These are phyloP conservation scores for Monilinia fructicola DNA, from an alignment of 2,329 filamentous ascomycete genomes.

Conservation along the genomic window DNA sequence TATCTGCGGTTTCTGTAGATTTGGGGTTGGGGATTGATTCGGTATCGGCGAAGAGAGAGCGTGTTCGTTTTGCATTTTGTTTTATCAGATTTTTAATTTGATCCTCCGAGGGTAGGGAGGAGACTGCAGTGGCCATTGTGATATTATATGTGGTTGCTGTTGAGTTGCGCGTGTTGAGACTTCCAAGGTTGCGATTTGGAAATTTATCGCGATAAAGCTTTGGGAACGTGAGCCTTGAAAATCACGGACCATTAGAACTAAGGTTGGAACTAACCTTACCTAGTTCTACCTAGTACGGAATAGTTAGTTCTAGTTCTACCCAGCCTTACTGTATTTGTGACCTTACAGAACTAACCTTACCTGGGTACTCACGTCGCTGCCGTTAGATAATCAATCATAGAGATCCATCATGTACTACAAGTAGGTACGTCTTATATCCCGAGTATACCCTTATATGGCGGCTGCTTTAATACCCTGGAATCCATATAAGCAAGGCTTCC, in stretches of 20 bases:
- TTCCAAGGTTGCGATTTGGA: slow-evolving; percentile 15
- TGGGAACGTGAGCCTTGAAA: slow-evolving; percentile 13
- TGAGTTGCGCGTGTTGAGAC: neutral
- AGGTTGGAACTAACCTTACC: no score
- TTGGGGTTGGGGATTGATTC: slow-evolving; percentile 27
- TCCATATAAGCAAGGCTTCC: neutral
- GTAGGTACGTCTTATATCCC: no score
- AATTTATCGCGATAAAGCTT: slow-evolving; percentile 23
- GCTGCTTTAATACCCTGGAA: slow-evolving; percentile 16
- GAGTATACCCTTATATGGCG: no score
- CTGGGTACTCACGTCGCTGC: no score
- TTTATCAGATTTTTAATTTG: slow-evolving; percentile 44
- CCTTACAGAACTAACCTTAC: no score
- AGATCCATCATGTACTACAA: no score
- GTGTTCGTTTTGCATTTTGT: slow-evolving; percentile 46
- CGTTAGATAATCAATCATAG: no score
- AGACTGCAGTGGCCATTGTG: slow-evolving; percentile 19
- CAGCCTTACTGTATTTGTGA: no score
- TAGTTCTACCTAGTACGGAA: no score
- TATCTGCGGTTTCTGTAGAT: slow-evolving; percentile 36
- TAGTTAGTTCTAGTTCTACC: no score
- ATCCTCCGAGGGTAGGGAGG: slow-evolving; percentile 27
- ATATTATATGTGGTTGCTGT: slow-evolving; percentile 12
- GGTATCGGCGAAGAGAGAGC: slow-evolving; percentile 44
- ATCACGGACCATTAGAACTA: neutral